A percentile compares a stretch with the other conserved stretches of the same genome.
These are phyloP conservation scores for Cryphonectria carpinicola DNA, from an alignment of 2,329 filamentous ascomycete species.

Conservation along the genomic window DNA sequence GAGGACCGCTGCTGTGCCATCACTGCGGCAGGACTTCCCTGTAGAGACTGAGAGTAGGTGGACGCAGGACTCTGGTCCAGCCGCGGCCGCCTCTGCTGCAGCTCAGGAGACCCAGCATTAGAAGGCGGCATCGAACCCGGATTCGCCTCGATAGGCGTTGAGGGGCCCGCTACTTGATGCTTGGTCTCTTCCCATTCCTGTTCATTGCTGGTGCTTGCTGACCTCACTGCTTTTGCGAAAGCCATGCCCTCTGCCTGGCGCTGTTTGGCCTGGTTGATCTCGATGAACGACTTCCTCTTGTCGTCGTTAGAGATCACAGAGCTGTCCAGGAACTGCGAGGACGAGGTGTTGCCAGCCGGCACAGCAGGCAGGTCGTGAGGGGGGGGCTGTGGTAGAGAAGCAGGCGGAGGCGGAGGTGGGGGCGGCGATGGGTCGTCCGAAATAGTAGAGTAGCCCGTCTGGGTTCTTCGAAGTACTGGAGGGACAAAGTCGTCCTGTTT, in stretches of 20 bases:
- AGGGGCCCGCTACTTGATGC: slow-evolving; percentile 26
- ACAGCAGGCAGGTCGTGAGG: slow-evolving; percentile 33
- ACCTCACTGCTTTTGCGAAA: slow-evolving; percentile 55
- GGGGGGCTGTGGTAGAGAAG: slow-evolving; percentile 9
- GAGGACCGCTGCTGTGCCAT: slow-evolving; percentile 33
- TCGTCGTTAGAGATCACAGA: slow-evolving; percentile 50
- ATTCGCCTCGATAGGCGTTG: slow-evolving; percentile 33
- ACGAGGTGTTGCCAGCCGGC: slow-evolving; percentile 38
- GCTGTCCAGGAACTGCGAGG: slow-evolving; percentile 42
- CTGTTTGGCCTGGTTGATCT: slow-evolving; percentile 63
- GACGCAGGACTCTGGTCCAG: slow-evolving; percentile 48
- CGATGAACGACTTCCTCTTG: slow-evolving; percentile 61
- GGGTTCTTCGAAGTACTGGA: slow-evolving; percentile 57
- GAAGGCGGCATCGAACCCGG: slow-evolving; percentile 21
- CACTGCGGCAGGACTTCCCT: slow-evolving; percentile 20
- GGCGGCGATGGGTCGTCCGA: slow-evolving; percentile 29
- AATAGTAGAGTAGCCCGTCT: slow-evolving; percentile 57
- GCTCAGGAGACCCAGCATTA: slow-evolving; percentile 31
- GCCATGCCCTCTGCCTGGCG: slow-evolving; percentile 63
- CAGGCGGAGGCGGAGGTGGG: slow-evolving; percentile 22
- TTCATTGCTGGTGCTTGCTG: slow-evolving; percentile 38
- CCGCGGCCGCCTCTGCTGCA: slow-evolving; percentile 29
- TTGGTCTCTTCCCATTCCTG: slow-evolving; percentile 36
- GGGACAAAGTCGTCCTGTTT: slow-evolving; percentile 58
- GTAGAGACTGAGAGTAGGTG: slow-evolving; percentile 34